phyloP scores from a whole-genome alignment of 257 asterid species.

The Haberlea rhodopensis region DNA sequence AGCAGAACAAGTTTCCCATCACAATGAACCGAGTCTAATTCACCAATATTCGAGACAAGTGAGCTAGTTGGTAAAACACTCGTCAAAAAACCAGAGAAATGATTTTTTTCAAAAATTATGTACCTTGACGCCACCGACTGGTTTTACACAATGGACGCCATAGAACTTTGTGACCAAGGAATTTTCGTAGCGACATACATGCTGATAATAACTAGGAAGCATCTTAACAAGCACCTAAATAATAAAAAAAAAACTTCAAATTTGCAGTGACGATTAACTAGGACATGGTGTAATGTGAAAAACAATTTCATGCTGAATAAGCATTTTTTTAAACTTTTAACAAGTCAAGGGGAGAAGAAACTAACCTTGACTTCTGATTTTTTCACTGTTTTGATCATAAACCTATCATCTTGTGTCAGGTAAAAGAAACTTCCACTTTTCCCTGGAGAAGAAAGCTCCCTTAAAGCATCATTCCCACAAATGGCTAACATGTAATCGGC shows the following conservation, averaged over 20 bases:
- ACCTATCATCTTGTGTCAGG: conserved; percentile 92
- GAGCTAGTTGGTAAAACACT: conserved; percentile 19
- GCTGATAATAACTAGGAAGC: conserved; percentile 86
- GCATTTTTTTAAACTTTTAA: conserved; percentile 1
- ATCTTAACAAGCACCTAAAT: conserved; percentile 85
- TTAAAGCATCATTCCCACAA: conserved; percentile 87
- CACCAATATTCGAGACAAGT: conserved; percentile 13
- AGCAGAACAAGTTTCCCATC: conserved; percentile 83
- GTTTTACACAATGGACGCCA: conserved; percentile 97
- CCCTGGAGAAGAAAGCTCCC: conserved; percentile 98
- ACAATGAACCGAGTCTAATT: conserved; percentile 79
- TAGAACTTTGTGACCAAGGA: conserved; percentile 87
- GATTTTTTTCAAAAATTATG: conserved; percentile 10
- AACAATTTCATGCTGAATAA: conserved; percentile 13
- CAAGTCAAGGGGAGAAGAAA: conserved; percentile 36
- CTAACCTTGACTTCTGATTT: conserved; percentile 98
- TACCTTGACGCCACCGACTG: conserved; percentile 95
- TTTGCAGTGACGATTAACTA: conserved; percentile 2
- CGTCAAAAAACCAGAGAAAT: conserved; percentile 8
- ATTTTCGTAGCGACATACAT: conserved; percentile 76
- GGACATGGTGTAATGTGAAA: not conserved
- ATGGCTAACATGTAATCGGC: conserved; percentile 97
- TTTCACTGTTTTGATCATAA: conserved; percentile 96
- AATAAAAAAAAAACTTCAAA: conserved; percentile 28
- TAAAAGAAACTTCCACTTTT: conserved; percentile 98